Percentiles rank a stretch among this genome's conserved stretches.
Evolutionary conservation across 164 flowering plant species (phyloP).

Genomic region (Vitis amurensis): DNA sequence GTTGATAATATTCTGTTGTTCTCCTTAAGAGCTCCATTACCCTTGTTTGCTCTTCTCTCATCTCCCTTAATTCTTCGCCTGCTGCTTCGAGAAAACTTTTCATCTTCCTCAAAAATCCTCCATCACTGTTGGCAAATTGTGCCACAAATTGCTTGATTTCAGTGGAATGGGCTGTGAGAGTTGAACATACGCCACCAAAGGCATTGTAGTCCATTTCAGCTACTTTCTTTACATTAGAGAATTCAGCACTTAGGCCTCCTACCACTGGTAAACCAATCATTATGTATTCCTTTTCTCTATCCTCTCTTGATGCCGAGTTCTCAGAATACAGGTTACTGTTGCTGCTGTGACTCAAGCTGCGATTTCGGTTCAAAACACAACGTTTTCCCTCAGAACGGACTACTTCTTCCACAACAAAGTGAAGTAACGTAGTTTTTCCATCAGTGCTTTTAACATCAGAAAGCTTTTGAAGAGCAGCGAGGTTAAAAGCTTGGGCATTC

Average conservation of each 20-base stretch:
- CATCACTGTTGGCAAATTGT: conserved; percentile 13
- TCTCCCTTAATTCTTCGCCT: conserved; percentile 23
- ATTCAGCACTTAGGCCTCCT: conserved; percentile 1
- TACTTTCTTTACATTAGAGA: conserved; percentile 5
- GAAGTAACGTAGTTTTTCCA: conserved; percentile 60
- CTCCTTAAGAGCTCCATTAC: too few relatives aligned
- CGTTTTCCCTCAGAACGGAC: conserved; percentile 62
- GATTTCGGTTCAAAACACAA: too few relatives aligned
- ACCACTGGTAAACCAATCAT: conserved; percentile 4
- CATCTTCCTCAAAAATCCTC: conserved; percentile 31
- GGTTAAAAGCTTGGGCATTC: conserved; percentile 58
- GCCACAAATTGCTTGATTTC: conserved; percentile 21
- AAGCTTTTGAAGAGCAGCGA: conserved; percentile 49
- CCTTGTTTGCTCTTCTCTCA: conserved; percentile 4
- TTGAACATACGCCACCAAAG: background rate
- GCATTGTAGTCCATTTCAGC: background rate
- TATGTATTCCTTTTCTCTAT: conserved; percentile 1
- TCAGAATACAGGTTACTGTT: too few relatives aligned
- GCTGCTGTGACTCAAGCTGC: too few relatives aligned
- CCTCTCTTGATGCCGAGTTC: background rate
- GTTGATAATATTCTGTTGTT: background rate
- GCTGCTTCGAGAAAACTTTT: conserved; percentile 28
- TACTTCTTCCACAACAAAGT: conserved; percentile 65
- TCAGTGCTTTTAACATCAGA: conserved; percentile 64
- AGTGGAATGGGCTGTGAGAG: conserved; percentile 4